phyloP scores from a whole-genome alignment of 1,284 basidiomycete species.

The Ganoderma resinaceum region DNA sequence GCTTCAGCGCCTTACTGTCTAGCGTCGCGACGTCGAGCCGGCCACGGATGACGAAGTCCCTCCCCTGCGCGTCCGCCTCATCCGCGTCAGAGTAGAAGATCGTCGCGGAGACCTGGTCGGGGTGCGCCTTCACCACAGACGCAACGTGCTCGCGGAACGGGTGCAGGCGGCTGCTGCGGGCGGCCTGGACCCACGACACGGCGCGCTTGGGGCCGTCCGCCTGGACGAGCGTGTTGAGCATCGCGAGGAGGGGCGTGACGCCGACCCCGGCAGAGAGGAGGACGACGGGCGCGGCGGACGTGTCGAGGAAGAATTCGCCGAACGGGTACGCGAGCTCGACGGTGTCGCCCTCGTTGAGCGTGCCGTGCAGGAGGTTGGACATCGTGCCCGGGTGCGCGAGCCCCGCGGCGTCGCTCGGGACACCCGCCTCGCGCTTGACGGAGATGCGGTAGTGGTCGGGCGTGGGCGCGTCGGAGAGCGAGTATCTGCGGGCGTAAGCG shows the following conservation, averaged over 20 bases:
- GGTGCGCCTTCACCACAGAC: slow-evolving; percentile 18
- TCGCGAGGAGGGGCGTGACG: slow-evolving; percentile 35
- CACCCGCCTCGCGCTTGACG: slow-evolving; percentile 34
- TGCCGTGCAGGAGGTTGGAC: slow-evolving; percentile 36
- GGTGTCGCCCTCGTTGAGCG: slow-evolving; percentile 32
- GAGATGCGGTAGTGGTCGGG: slow-evolving; percentile 36
- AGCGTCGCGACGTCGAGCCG: slow-evolving; percentile 30
- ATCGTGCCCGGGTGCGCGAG: slow-evolving; percentile 34
- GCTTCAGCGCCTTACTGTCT: slow-evolving; percentile 18
- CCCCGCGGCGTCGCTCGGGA: slow-evolving; percentile 15
- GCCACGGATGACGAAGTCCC: slow-evolving; percentile 31
- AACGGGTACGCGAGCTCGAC: slow-evolving; percentile 35
- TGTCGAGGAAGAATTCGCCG: slow-evolving; percentile 40
- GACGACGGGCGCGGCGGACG: slow-evolving; percentile 32
- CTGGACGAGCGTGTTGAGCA: slow-evolving; percentile 36
- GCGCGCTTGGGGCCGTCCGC: slow-evolving; percentile 15
- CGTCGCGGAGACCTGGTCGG: slow-evolving; percentile 22
- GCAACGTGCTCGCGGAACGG: slow-evolving; percentile 32
- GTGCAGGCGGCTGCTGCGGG: slow-evolving; percentile 30
- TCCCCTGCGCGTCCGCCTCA: slow-evolving; percentile 23
- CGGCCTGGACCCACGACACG: slow-evolving; percentile 36
- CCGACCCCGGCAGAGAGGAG: slow-evolving; percentile 39
- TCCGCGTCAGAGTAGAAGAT: slow-evolving; percentile 33
- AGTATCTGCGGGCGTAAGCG: slow-evolving; percentile 25
- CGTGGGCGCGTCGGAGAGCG: slow-evolving; percentile 34